Conservation (phyloP, 352 stramenopile genomes). For the Phytopythium boreale region DNA sequence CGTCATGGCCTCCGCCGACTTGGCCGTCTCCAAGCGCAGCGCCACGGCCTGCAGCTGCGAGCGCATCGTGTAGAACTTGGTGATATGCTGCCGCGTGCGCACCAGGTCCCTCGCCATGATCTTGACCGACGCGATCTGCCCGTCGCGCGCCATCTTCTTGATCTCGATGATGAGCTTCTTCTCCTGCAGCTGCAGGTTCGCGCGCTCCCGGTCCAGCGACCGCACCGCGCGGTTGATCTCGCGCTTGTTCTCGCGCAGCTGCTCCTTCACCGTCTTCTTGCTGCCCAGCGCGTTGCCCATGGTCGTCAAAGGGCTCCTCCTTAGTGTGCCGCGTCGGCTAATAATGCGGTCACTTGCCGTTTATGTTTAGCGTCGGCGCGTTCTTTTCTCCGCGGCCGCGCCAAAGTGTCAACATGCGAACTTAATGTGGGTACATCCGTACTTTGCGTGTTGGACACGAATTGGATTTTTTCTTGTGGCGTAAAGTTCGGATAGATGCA, state of each 20-base stretch:
- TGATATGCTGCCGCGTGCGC: constrained; percentile 94
- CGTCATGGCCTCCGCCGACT: constrained; percentile 96
- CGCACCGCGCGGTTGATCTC: constrained; percentile 96
- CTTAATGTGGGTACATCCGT: background rate
- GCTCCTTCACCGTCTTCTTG: constrained; percentile 87
- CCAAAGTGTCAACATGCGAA: too few species aligned
- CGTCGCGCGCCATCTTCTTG: constrained; percentile 96
- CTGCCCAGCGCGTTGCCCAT: constrained; percentile 78
- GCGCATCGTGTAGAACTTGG: constrained; percentile 98
- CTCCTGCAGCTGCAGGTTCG: constrained; percentile 90
- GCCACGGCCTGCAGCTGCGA: constrained; percentile 95
- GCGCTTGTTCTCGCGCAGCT: constrained; percentile 97
- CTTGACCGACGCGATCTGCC: constrained; percentile 96
- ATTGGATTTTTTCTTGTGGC: background rate
- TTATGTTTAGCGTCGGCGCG: too few species aligned
- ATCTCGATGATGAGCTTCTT: constrained; percentile 97
- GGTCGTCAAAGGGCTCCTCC: background rate
- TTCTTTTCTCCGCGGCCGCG: too few species aligned
- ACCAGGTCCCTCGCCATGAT: constrained; percentile 97
- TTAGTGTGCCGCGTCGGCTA: too few species aligned
- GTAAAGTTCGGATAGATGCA: background rate
- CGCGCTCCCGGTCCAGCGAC: constrained; percentile 95
- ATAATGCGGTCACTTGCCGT: too few species aligned
- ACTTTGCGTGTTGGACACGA: background rate
- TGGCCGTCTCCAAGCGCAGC: constrained; percentile 94